A percentile compares a stretch with the other conserved stretches of the same genome.
phyloP scores from a whole-genome alignment of 2,329 filamentous ascomycete species.

The Samsoniella hepiali region DNA sequence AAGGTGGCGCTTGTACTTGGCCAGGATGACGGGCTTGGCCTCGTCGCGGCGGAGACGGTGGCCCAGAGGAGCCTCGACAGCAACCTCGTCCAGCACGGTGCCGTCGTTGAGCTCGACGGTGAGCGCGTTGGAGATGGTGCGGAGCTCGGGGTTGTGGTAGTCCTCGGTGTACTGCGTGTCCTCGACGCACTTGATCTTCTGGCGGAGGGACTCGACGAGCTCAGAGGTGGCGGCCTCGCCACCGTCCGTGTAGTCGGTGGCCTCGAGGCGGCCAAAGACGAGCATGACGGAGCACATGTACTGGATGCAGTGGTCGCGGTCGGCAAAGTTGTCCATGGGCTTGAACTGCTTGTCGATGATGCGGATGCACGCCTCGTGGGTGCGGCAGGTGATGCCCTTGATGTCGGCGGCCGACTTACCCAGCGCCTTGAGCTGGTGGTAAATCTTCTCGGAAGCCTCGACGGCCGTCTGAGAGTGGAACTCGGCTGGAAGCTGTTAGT shows the following conservation, averaged over 20 bases:
- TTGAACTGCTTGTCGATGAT: constrained; percentile 99
- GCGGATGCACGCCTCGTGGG: constrained; percentile 95
- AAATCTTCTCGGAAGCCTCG: constrained; percentile 86
- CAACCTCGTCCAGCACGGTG: constrained; percentile 83
- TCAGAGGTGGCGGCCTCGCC: constrained; percentile 86
- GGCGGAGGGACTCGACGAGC: constrained; percentile 84
- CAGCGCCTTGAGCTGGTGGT: constrained; percentile 75
- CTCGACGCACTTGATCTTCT: constrained; percentile 95
- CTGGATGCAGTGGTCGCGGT: constrained; percentile 98
- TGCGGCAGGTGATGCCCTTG: constrained; percentile 88
- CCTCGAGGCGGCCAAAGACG: constrained; percentile 87
- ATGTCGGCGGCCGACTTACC: constrained; percentile 94
- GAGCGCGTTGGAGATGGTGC: constrained; percentile 95
- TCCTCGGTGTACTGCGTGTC: constrained; percentile 91
- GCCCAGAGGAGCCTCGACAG: constrained; percentile 90
- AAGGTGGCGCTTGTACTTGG: constrained; percentile 93
- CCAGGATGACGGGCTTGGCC: constrained; percentile 94
- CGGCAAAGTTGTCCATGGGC: constrained; percentile 99
- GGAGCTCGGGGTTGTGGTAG: constrained; percentile 90
- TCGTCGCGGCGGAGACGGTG: constrained; percentile 89
- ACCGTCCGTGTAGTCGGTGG: constrained; percentile 89
- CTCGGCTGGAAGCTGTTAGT: constrained; percentile 55
- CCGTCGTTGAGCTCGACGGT: constrained; percentile 95
- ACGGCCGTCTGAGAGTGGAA: constrained; percentile 99
- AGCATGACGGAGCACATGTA: constrained; percentile 99